phyloP scores from a whole-genome alignment of 768 basidiomycete species.

The Tylopilus rubrobrunneus region DNA sequence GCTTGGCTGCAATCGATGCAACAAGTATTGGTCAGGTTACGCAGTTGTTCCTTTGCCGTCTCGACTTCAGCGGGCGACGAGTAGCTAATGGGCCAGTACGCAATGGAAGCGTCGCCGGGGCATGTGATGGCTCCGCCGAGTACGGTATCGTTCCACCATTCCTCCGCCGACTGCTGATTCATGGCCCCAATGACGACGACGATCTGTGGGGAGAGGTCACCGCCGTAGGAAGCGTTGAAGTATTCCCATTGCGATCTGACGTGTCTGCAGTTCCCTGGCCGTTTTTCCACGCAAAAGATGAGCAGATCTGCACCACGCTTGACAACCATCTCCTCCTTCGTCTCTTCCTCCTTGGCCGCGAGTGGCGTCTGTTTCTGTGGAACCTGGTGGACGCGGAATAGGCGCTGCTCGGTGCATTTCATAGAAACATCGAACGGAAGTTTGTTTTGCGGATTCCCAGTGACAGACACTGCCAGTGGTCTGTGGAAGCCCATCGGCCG shows the following conservation, averaged over 20 bases:
- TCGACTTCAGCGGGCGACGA: neutral
- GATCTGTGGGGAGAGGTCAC: conserved; percentile 25
- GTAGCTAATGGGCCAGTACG: conserved; percentile 15
- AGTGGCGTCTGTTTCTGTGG: conserved; percentile 1
- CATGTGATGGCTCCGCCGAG: neutral
- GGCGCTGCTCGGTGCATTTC: conserved; percentile 13
- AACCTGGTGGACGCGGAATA: conserved; percentile 21
- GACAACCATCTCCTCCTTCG: conserved; percentile 7
- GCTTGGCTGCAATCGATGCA: conserved; percentile 25
- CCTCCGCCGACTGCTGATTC: conserved; percentile 14
- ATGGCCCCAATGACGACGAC: conserved; percentile 19
- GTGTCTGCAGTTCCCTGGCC: neutral
- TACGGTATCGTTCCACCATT: conserved; percentile 17
- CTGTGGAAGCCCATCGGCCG: conserved; percentile 10
- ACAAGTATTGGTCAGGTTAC: conserved; percentile 13
- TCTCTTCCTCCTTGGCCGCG: neutral
- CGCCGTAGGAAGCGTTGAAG: conserved; percentile 22
- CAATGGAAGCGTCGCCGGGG: conserved; percentile 8
- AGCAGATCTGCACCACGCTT: conserved; percentile 24
- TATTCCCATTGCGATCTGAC: conserved; percentile 22
- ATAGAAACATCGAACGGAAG: conserved; percentile 19
- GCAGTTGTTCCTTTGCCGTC: conserved; percentile 3
- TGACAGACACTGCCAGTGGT: conserved; percentile 5
- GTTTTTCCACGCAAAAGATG: conserved; percentile 18
- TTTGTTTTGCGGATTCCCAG: conserved; percentile 1